A percentile compares a stretch with the other conserved stretches of the same genome.
Evolutionary conservation across 495 filamentous ascomycete genomes (phyloP).

Genomic region (Aspergillus incahuasiensis): DNA sequence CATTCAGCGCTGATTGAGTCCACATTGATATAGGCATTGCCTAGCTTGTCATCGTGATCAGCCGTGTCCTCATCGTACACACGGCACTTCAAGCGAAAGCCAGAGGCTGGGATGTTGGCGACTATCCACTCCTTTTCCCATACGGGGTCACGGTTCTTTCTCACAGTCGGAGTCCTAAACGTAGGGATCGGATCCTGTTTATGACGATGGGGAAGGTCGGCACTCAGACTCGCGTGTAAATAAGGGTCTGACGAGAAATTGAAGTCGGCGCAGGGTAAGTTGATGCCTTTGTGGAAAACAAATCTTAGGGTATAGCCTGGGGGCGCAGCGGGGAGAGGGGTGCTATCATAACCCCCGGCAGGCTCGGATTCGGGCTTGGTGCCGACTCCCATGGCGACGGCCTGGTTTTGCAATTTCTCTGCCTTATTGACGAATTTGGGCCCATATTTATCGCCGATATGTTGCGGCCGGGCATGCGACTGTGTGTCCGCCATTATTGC

Average conservation of each 20-base stretch:
- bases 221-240: slow-evolving; percentile 62
- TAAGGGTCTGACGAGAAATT: slow-evolving; percentile 81
- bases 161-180: slow-evolving; percentile 73
- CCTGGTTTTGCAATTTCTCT: slow-evolving; percentile 53
- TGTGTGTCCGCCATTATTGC: slow-evolving; percentile 18
- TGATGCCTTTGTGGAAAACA: slow-evolving; percentile 73
- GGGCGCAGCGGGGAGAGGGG: slow-evolving; percentile 65
- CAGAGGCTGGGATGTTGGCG: slow-evolving; percentile 72
- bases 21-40: slow-evolving; percentile 69
- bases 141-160: slow-evolving; percentile 60
- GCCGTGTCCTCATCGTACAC: slow-evolving; percentile 85
- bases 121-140: slow-evolving; percentile 89
- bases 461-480: slow-evolving; percentile 19
- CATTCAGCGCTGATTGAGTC: slow-evolving; percentile 56
- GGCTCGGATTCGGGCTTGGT: slow-evolving; percentile 37
- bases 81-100: slow-evolving; percentile 74
- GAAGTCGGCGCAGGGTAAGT: slow-evolving; percentile 79
- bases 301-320: slow-evolving; percentile 80
- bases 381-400: slow-evolving; percentile 25
- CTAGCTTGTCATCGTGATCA: slow-evolving; percentile 83
- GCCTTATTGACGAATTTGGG: slow-evolving; percentile 53
- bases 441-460: slow-evolving; percentile 33
- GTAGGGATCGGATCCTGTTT: slow-evolving; percentile 69
- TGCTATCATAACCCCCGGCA: slow-evolving; percentile 73
- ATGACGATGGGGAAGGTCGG: slow-evolving; percentile 62